Percentiles rank a stretch among this genome's conserved stretches.
phyloP scores from a whole-genome alignment of 2,329 filamentous ascomycete genomes.

The Rhynchosporium secalis region DNA sequence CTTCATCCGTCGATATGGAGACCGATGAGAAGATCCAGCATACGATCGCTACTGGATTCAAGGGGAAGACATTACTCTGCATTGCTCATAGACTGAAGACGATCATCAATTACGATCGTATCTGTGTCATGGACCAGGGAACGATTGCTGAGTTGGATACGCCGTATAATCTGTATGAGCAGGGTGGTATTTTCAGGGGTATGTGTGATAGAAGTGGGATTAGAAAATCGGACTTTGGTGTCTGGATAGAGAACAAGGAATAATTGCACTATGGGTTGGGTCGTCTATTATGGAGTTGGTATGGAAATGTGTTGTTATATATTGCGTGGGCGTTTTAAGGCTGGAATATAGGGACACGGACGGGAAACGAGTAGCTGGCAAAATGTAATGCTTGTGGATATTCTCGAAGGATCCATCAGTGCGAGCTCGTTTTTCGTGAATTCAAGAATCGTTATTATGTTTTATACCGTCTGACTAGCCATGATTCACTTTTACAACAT shows the following conservation, averaged over 20 bases:
- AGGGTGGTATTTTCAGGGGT: conserved; percentile 71
- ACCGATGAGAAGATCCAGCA: conserved; percentile 93
- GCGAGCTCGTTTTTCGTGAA: too few species aligned
- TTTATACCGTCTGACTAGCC: too few species aligned
- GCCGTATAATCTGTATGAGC: conserved; percentile 71
- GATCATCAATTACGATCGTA: conserved; percentile 91
- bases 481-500: too few species aligned
- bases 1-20: conserved; percentile 89
- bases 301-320: neutral
- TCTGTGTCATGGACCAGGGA: conserved; percentile 94
- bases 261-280: neutral
- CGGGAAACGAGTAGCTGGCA: neutral
- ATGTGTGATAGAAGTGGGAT: conserved; percentile 66
- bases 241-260: neutral
- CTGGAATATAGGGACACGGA: neutral
- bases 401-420: too few species aligned
- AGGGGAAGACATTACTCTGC: conserved; percentile 83
- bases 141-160: conserved; percentile 82
- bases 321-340: conserved; percentile 1
- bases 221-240: conserved; percentile 37
- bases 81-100: conserved; percentile 92
- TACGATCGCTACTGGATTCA: conserved; percentile 83
- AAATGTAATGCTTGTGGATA: neutral
- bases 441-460: too few species aligned
- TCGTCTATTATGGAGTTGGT: neutral